phyloP scores from a whole-genome alignment of 75 land plant genomes.

The Picea glauca region DNA sequence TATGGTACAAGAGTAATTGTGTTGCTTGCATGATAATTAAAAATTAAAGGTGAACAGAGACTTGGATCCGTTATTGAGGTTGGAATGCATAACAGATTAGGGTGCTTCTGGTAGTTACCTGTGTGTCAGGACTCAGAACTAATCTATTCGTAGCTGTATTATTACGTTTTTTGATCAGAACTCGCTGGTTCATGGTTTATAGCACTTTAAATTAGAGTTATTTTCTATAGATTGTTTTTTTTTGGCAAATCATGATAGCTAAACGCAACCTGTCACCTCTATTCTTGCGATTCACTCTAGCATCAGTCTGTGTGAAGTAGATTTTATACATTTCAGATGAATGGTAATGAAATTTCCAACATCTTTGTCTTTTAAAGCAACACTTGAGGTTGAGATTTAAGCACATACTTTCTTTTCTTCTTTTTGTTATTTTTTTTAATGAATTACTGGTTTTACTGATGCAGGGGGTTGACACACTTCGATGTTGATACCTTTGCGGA shows the following conservation, averaged over 20 bases:
- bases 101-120: neutral
- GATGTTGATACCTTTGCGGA: constrained; percentile 94
- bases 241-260: neutral
- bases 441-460: neutral
- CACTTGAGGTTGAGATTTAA: neutral
- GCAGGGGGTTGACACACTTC: constrained; percentile 83
- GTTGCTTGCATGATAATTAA: neutral
- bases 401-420: neutral
- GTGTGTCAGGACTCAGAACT: neutral
- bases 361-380: neutral
- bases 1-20: neutral
- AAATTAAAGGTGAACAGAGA: constrained; percentile 3
- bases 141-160: neutral
- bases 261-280: no score
- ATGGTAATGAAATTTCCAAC: neutral
- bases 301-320: neutral
- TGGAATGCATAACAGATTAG: neutral
- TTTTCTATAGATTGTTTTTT: neutral
- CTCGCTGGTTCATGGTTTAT: neutral
- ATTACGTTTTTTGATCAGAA: neutral
- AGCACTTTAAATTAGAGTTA: neutral
- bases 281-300: neutral
- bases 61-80: neutral
- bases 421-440: neutral
- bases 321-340: neutral